Conservation (phyloP, 192 early-diverging fungal genomes). For the Coemansia sp. region DNA sequence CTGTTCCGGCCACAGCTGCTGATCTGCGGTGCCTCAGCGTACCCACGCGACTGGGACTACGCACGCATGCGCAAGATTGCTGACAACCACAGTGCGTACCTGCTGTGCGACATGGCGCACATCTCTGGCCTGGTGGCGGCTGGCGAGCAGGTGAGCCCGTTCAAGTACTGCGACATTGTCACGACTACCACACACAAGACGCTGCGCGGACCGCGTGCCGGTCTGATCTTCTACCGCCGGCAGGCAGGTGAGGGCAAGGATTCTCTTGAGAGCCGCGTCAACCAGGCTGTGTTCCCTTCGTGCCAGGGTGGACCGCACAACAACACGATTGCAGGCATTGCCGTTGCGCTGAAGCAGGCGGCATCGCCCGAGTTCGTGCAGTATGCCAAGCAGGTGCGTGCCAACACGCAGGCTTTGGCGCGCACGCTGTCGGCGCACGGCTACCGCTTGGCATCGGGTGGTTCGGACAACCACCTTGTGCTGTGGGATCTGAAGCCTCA, state of each 20-base stretch:
- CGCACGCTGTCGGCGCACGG: slow-evolving; percentile 72
- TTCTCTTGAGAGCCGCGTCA: slow-evolving; percentile 91
- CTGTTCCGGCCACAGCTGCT: slow-evolving; percentile 97
- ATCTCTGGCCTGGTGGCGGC: slow-evolving; percentile 94
- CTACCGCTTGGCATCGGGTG: slow-evolving; percentile 93
- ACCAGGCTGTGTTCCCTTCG: slow-evolving; percentile 99
- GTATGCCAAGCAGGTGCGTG: slow-evolving; percentile 95
- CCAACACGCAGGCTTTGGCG: slow-evolving; percentile 87
- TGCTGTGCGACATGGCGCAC: slow-evolving; percentile 99
- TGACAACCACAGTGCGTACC: slow-evolving; percentile 92
- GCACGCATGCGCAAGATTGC: slow-evolving; percentile 93
- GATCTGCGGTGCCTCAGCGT: slow-evolving; percentile 98
- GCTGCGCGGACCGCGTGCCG: slow-evolving; percentile 97
- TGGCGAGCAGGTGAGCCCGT: slow-evolving; percentile 88
- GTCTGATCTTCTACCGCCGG: slow-evolving; percentile 97
- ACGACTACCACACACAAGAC: slow-evolving; percentile 99
- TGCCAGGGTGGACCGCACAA: slow-evolving; percentile 99
- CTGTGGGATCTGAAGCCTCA: slow-evolving; percentile 96
- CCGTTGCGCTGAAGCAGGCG: slow-evolving; percentile 97
- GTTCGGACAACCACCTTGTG: slow-evolving; percentile 97
- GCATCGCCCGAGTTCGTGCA: slow-evolving; percentile 88
- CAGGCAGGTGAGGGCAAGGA: slow-evolving; percentile 66
- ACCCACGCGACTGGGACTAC: slow-evolving; percentile 99
- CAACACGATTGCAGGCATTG: slow-evolving; percentile 99
- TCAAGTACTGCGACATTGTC: slow-evolving; percentile 97